phyloP scores from a whole-genome alignment of 768 basidiomycete species.

The Pisolithus tinctorius region DNA sequence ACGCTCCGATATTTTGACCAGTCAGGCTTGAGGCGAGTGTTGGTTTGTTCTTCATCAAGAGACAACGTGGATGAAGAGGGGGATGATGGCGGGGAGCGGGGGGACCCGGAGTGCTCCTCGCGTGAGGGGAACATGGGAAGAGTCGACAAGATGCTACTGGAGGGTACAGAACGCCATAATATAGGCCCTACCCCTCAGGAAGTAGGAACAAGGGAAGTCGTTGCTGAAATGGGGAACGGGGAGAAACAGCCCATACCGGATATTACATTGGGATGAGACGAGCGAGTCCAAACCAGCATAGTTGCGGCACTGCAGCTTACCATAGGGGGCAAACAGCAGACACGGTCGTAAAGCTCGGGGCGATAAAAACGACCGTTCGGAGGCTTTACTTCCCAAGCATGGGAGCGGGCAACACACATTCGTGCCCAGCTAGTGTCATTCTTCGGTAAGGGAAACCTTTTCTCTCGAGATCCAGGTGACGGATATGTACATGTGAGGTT shows the following conservation, averaged over 20 bases:
- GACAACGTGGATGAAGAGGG: constrained; percentile 45
- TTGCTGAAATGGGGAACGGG: constrained; percentile 2
- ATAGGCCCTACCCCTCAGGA: constrained; percentile 5
- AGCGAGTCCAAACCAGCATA: background rate
- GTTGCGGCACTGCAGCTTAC: background rate
- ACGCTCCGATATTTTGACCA: constrained; percentile 52
- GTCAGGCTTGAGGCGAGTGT: constrained; percentile 51
- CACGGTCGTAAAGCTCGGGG: background rate
- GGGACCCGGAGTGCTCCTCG: constrained; percentile 21
- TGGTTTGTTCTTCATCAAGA: constrained; percentile 45
- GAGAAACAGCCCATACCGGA: no score
- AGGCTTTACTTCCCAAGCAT: background rate
- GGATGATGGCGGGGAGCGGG: constrained; percentile 23
- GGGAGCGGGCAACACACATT: background rate
- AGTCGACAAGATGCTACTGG: background rate
- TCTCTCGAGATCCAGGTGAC: no score
- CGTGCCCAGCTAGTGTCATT: background rate
- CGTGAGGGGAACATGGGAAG: constrained; percentile 71
- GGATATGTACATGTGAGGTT: no score
- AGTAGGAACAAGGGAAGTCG: background rate
- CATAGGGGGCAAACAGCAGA: background rate
- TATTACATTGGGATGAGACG: no score
- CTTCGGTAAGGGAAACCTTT: background rate
- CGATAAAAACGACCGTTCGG: background rate
- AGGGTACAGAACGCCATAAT: constrained; percentile 5